These are phyloP conservation scores for Fusarium mexicanum DNA, from an alignment of 2,329 filamentous ascomycete genomes.

Conservation along the genomic window DNA sequence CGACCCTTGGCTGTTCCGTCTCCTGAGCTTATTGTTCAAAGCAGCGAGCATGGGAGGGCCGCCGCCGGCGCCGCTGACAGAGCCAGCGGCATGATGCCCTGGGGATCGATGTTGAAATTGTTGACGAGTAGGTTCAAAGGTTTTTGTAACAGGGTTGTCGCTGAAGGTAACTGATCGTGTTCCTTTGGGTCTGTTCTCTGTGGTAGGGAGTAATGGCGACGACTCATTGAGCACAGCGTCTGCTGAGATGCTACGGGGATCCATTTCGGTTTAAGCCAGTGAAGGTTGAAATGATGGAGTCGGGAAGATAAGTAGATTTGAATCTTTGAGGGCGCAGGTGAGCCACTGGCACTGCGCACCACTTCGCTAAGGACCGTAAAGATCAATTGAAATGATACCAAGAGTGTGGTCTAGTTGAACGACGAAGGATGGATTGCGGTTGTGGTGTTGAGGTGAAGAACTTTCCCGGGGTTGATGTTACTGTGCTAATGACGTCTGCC, in stretches of 20 bases:
- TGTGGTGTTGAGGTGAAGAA: conserved; percentile 32
- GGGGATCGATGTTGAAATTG: conserved; percentile 43
- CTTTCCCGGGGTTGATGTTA: conserved; percentile 21
- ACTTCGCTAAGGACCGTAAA: neutral
- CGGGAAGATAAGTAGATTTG: conserved; percentile 4
- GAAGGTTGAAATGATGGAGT: conserved; percentile 14
- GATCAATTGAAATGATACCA: neutral
- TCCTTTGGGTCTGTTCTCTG: conserved; percentile 54
- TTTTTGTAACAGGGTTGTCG: conserved; percentile 71
- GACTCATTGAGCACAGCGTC: conserved; percentile 44
- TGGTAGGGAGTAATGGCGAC: conserved; percentile 49
- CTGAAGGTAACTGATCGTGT: conserved; percentile 81
- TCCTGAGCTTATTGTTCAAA: conserved; percentile 86
- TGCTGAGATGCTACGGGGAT: conserved; percentile 37
- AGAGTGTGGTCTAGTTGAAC: neutral
- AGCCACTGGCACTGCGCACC: conserved; percentile 10
- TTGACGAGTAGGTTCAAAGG: conserved; percentile 61
- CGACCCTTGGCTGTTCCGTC: conserved; percentile 82
- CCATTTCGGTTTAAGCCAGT: conserved; percentile 35
- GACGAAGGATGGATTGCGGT: conserved; percentile 20
- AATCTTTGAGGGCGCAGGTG: conserved; percentile 7
- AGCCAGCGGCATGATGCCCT: conserved; percentile 42
- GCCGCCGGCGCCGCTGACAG: conserved; percentile 48
- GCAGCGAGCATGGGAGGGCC: conserved; percentile 74
- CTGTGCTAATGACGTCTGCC: conserved; percentile 38